phyloP scores from a whole-genome alignment of 164 flowering plant genomes.

The Piper longum region DNA sequence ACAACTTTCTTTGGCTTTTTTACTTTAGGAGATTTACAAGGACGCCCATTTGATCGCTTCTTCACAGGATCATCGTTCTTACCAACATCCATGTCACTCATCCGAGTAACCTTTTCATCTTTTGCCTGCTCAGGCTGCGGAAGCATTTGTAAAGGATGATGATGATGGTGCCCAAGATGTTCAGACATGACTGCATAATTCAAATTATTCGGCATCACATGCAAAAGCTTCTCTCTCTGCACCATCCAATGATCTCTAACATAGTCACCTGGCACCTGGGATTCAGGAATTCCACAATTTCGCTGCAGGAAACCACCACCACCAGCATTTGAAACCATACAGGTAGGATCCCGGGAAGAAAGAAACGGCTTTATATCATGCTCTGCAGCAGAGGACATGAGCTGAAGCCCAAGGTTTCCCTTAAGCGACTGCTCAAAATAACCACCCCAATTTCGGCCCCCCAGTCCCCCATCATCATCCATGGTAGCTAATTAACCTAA shows the following conservation, averaged over 20 bases:
- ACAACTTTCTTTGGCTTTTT: conserved; percentile 37
- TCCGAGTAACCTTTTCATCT: conserved; percentile 17
- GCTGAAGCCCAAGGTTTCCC: conserved; percentile 58
- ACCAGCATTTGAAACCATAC: conserved; percentile 23
- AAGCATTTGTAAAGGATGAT: conserved; percentile 25
- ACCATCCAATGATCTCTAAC: conserved; percentile 42
- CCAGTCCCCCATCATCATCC: conserved; percentile 61
- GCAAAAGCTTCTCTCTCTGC: conserved; percentile 40
- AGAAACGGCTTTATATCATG: conserved; percentile 39
- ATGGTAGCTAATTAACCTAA: conserved; percentile 9
- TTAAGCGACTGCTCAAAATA: conserved; percentile 53
- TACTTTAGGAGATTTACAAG: conserved; percentile 36
- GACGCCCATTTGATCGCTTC: conserved; percentile 26
- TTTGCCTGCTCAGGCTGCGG: conserved; percentile 31
- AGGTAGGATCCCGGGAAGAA: conserved; percentile 34
- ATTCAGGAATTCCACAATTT: conserved; percentile 30
- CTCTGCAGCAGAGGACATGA: conserved; percentile 42
- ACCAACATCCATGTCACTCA: conserved; percentile 23
- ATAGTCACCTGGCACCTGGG: conserved; percentile 37
- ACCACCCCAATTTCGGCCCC: conserved; percentile 59
- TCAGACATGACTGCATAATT: conserved; percentile 31
- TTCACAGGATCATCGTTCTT: conserved; percentile 34
- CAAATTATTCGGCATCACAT: conserved; percentile 35
- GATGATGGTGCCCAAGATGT: conserved; percentile 29
- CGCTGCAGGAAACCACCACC: conserved; percentile 35